A percentile compares a stretch with the other conserved stretches of the same genome.
Conservation (phyloP, 495 filamentous ascomycete genomes). For the Penicillium canariense region DNA sequence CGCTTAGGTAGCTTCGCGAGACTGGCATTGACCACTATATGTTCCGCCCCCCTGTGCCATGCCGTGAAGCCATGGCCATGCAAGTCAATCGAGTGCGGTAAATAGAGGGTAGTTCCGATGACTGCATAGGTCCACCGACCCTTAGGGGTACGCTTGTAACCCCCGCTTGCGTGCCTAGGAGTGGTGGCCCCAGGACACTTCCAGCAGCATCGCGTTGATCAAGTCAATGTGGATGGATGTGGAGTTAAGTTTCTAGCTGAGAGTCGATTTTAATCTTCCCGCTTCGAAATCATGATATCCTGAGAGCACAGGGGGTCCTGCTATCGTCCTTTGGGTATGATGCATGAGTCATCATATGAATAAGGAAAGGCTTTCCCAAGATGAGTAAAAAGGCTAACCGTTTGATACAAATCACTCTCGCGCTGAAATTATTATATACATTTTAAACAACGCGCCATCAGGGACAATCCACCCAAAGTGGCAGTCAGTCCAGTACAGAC, state of each 20-base stretch:
- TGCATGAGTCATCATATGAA: no score
- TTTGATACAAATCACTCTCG: not conserved
- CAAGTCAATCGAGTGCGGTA: conserved; percentile 78
- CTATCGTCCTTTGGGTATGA: no score
- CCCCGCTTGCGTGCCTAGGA: conserved; percentile 16
- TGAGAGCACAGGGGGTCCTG: no score
- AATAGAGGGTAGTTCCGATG: conserved; percentile 54
- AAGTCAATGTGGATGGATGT: conserved; percentile 30
- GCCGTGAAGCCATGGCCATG: conserved; percentile 61
- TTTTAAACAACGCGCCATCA: conserved; percentile 8
- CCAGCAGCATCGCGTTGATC: conserved; percentile 27
- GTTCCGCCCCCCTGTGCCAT: conserved; percentile 13
- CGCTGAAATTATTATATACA: conserved; percentile 1
- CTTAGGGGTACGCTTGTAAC: conserved; percentile 53
- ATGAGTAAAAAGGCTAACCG: not conserved
- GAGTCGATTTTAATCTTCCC: not conserved
- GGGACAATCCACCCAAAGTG: conserved; percentile 10
- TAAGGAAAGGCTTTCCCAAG: no score
- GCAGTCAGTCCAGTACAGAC: conserved; percentile 16
- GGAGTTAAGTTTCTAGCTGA: conserved; percentile 30
- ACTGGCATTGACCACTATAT: conserved; percentile 9
- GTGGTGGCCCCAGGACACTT: conserved; percentile 18
- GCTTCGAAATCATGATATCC: no score
- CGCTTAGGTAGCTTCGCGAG: conserved; percentile 52
- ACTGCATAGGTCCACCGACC: conserved; percentile 58